These are phyloP conservation scores for Pichiaceae sp. DNA, from an alignment of 1,139 yeast species.

Conservation along the genomic window DNA sequence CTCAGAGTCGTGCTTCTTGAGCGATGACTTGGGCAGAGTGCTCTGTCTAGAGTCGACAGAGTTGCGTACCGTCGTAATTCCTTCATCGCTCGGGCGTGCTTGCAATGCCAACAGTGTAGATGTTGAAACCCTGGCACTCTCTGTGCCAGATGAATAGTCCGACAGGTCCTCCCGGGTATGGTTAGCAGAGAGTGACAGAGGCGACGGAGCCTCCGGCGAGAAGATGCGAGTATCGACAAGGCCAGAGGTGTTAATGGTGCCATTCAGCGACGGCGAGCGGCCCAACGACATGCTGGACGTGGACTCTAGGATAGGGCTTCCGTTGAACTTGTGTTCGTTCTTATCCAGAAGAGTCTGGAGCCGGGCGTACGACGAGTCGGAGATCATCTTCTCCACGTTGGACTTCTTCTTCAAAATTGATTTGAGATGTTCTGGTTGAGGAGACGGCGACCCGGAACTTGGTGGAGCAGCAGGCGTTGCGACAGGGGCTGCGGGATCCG, in stretches of 20 bases:
- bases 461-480: background rate
- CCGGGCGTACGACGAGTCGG: constrained; percentile 41
- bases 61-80: background rate
- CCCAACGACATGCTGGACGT: constrained; percentile 10
- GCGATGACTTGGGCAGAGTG: constrained; percentile 1
- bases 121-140: background rate
- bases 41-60: background rate
- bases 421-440: constrained; percentile 27
- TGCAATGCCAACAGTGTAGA: background rate
- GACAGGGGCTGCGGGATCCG: background rate
- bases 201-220: constrained; percentile 9
- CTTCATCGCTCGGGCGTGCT: background rate
- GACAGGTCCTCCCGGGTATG: constrained; percentile 10
- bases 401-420: constrained; percentile 49
- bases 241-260: background rate
- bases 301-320: constrained; percentile 22
- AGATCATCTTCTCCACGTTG: constrained; percentile 45
- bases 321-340: constrained; percentile 20
- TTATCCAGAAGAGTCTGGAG: constrained; percentile 29
- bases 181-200: constrained; percentile 13
- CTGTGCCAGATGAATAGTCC: background rate
- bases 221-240: background rate
- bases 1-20: constrained; percentile 1
- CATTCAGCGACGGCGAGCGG: constrained; percentile 10
- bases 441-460: background rate